phyloP scores from a whole-genome alignment of 441 rosid genomes.

The Syzygium malaccense region DNA sequence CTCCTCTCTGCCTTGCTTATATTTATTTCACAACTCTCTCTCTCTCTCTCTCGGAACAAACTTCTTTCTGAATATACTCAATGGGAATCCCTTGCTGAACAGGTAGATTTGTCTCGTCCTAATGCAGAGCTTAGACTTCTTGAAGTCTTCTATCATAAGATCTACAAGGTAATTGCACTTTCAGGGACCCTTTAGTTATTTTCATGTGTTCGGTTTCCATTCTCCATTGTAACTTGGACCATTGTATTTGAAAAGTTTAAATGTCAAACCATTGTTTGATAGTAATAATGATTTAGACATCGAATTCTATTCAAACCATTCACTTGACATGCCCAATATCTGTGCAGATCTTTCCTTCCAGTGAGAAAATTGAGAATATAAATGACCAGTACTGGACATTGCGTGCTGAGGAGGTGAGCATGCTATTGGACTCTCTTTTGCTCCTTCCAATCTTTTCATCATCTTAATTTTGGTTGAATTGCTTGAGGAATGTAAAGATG shows the following conservation, averaged over 20 bases:
- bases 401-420: conserved; percentile 91
- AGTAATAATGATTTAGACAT: not conserved
- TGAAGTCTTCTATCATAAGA: conserved; percentile 91
- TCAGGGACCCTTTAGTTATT: not conserved
- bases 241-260: not conserved
- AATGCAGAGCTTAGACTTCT: conserved; percentile 90
- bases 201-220: not conserved
- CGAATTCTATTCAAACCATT: not conserved
- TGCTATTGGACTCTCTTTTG: not conserved
- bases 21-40: not conserved
- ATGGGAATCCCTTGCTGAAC: conserved; percentile 10
- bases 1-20: not conserved
- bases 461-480: not conserved
- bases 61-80: not conserved
- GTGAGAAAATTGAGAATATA: conserved; percentile 89
- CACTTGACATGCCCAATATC: not conserved
- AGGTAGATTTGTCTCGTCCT: conserved; percentile 89
- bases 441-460: not conserved
- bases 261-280: not conserved
- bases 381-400: conserved; percentile 99
- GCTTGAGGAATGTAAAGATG: not conserved
- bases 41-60: not conserved
- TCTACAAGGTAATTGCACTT: conserved; percentile 59
- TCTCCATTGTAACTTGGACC: not conserved
- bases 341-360: conserved; percentile 72